Percentiles rank a stretch among this genome's conserved stretches.
These are phyloP conservation scores for Flaveria linearis DNA, from an alignment of 129 eudicot genomes.

Conservation along the genomic window DNA sequence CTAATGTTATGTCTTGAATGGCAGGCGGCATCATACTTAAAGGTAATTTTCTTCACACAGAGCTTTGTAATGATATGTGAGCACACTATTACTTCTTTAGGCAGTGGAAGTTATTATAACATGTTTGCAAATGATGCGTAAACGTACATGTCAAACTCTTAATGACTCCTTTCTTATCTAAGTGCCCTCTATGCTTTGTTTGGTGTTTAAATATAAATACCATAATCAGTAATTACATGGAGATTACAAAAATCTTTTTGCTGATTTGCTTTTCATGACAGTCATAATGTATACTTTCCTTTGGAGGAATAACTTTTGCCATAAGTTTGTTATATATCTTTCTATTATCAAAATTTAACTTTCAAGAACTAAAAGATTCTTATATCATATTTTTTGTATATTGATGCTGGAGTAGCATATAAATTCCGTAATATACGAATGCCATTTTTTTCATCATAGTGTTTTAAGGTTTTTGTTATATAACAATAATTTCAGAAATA, in stretches of 20 bases:
- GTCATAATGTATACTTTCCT: background rate
- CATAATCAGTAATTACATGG: background rate
- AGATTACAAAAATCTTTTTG: background rate
- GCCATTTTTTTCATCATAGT: background rate
- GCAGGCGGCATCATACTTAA: constrained; percentile 68
- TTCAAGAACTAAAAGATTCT: background rate
- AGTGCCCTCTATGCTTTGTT: background rate
- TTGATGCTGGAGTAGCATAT: background rate
- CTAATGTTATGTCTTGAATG: constrained; percentile 29
- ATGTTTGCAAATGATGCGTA: constrained; percentile 15
- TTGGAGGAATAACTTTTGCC: background rate
- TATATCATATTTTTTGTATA: constrained; percentile 2
- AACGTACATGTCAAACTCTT: background rate
- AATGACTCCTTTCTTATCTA: background rate
- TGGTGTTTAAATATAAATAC: background rate
- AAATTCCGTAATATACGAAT: background rate
- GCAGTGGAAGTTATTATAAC: constrained; percentile 16
- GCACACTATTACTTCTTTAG: constrained; percentile 14
- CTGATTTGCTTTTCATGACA: background rate
- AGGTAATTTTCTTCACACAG: constrained; percentile 50
- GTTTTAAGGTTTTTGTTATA: background rate
- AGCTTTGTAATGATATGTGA: constrained; percentile 19
- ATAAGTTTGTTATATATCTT: background rate
- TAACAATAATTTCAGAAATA: constrained; percentile 57
- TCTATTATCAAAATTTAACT: background rate